Conservation (phyloP, 139 green algal species). For the Chlamydomonas schloesseri region DNA sequence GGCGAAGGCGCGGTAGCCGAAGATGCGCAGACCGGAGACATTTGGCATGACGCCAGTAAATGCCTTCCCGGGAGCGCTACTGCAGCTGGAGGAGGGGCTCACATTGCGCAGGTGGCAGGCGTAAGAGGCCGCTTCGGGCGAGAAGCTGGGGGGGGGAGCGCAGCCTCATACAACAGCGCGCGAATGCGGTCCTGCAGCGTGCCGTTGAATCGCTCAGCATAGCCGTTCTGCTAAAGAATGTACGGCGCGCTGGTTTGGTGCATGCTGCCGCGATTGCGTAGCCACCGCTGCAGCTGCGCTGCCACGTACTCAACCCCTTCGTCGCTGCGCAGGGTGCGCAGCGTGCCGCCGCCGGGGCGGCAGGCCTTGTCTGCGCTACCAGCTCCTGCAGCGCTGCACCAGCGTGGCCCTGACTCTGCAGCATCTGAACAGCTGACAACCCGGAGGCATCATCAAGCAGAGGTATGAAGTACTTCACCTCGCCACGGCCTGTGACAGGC, state of each 20-base stretch:
- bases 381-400: background rate
- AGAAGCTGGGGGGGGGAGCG: background rate
- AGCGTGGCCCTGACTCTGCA: background rate
- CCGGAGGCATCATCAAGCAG: slow-evolving; percentile 40
- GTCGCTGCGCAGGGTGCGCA: background rate
- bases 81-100: background rate
- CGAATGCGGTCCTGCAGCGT: slow-evolving; percentile 39
- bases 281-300: background rate
- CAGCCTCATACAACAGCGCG: slow-evolving; percentile 11
- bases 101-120: slow-evolving; percentile 1
- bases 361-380: background rate
- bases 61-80: background rate
- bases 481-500: background rate
- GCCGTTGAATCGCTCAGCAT: slow-evolving; percentile 45
- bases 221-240: slow-evolving; percentile 28
- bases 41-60: slow-evolving; percentile 14
- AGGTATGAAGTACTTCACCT: slow-evolving; percentile 1
- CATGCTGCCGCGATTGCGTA: background rate
- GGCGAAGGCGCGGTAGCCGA: slow-evolving; percentile 8
- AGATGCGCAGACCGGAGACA: background rate
- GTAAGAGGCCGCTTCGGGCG: background rate
- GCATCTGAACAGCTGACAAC: background rate
- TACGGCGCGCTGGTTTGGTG: background rate
- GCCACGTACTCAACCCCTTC: slow-evolving; percentile 6
- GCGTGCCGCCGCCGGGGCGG: no score